A percentile compares a stretch with the other conserved stretches of the same genome.
phyloP scores from a whole-genome alignment of 2,329 filamentous ascomycete genomes.

The Rasamsonia emersonii region DNA sequence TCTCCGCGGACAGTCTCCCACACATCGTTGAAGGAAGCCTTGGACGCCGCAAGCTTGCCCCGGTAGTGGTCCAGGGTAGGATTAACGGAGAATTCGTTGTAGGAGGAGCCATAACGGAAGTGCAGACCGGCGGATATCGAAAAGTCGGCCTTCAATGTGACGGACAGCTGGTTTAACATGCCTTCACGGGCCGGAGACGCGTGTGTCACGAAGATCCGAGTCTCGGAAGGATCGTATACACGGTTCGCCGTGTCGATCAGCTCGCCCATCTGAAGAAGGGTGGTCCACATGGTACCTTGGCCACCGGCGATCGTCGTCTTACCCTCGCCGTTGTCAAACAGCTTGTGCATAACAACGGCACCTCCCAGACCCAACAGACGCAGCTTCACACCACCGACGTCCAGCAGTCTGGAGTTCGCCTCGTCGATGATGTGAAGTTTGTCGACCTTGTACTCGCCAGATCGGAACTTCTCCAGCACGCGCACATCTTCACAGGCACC shows the following conservation, averaged over 20 bases:
- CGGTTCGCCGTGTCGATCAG: conserved; percentile 95
- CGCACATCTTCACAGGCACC: conserved; percentile 97
- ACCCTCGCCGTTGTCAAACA: conserved; percentile 97
- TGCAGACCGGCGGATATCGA: conserved; percentile 95
- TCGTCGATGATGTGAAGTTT: conserved; percentile 99
- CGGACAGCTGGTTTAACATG: conserved; percentile 92
- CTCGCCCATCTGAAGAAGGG: conserved; percentile 94
- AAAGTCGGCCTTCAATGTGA: conserved; percentile 95
- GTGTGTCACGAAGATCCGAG: conserved; percentile 91
- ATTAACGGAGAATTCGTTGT: conserved; percentile 99
- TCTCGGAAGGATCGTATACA: conserved; percentile 97
- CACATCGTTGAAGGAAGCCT: conserved; percentile 97
- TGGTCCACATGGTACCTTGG: conserved; percentile 99
- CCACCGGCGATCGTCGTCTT: conserved; percentile 96
- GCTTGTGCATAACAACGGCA: conserved; percentile 98
- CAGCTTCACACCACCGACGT: conserved; percentile 92
- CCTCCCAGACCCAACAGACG: conserved; percentile 87
- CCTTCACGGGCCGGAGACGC: conserved; percentile 94
- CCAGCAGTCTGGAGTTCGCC: conserved; percentile 87
- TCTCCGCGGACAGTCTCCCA: conserved; percentile 98
- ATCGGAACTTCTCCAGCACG: conserved; percentile 93
- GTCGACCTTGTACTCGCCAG: conserved; percentile 92
- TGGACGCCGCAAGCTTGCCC: conserved; percentile 93
- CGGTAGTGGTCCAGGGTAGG: conserved; percentile 97
- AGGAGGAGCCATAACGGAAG: conserved; percentile 97